Conservation (phyloP, 2,329 filamentous ascomycete species). For the Penicillium oxalicum region DNA sequence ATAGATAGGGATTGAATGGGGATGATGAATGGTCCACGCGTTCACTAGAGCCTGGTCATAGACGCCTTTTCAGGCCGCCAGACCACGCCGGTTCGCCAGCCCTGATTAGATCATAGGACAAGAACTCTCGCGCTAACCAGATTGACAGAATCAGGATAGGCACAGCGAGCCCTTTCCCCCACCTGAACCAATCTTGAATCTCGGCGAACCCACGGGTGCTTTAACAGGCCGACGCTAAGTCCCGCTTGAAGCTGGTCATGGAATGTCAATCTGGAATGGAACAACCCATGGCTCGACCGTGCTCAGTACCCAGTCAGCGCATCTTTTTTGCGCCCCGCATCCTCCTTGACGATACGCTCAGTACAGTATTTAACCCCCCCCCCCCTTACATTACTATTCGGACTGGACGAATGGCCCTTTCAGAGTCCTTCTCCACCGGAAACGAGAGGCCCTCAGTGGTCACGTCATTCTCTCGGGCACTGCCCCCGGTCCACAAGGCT, state of each 20-base stretch:
- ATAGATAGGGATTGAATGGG: too few species aligned
- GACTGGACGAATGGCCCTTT: neutral
- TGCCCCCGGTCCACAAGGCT: neutral
- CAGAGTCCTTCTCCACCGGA: neutral
- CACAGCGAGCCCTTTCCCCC: conserved; percentile 8
- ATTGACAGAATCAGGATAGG: conserved; percentile 1
- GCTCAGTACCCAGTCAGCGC: conserved; percentile 1
- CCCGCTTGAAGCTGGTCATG: conserved; percentile 18
- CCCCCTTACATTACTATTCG: conserved; percentile 13
- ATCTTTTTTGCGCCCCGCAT: neutral
- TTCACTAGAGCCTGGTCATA: too few species aligned
- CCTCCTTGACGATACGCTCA: conserved; percentile 7
- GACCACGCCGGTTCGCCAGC: neutral
- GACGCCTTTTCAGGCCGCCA: too few species aligned
- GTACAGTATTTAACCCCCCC: neutral
- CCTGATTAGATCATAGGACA: neutral
- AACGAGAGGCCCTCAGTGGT: neutral
- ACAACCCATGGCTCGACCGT: conserved; percentile 16
- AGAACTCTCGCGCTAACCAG: neutral
- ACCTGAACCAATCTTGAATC: neutral
- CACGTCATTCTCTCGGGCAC: conserved; percentile 15
- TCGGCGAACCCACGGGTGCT: conserved; percentile 9
- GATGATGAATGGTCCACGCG: too few species aligned
- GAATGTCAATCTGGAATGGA: conserved; percentile 12
- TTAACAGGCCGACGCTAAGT: conserved; percentile 11